Base-by-base conservation (phyloP, 2,329 filamentous ascomycete species). In the Xylariaceae sp. region DNA sequence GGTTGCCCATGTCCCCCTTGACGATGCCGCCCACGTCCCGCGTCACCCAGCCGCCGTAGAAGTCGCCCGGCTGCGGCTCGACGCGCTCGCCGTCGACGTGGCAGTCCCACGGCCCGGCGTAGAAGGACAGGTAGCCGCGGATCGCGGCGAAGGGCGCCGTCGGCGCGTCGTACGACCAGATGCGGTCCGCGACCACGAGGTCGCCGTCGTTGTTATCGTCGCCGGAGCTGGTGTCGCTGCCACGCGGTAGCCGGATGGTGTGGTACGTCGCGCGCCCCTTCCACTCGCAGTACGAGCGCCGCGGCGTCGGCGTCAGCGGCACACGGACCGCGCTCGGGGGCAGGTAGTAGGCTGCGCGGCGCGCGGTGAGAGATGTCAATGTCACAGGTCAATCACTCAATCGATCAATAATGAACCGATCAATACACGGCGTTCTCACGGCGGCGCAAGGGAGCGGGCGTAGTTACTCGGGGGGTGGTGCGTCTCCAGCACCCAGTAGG, bases 1-100 rank as follows among this genome's bases (percentile, higher is more conserved):
- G 51, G 27, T 63, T 64, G 5, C 63, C 64, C 35, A 56, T 53
- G 28, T 50, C 50, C 10, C 60, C 63, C 52, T 67, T 67, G 37
- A 66, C 58, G 29, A 67, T 63, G 19, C 72, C 70, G 43, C 70
- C 68, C 39, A 79, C 65, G 37, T 80, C 74, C 39, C 65, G 68
- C 31, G 73, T 78, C 39, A 75, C 70, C 75, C 76, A 80, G 3
- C 75, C 75, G 16, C 76, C 75, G 53, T 78, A 79, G 43, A 77
- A 79, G 44, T 79, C 74, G 6, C 72, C 72, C 12, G 70, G 72
- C 57, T 78, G 73, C 24, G 72, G 59, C 51, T 69, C 60, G 14
- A 77, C 75, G 47, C 63, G 63, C 52, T 79, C 74, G 8, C 72
- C 72, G 51, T 79, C 73, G 4, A 77, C 74, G 51, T 64, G 75